Evolutionary conservation across 768 basidiomycete species (phyloP).

Genomic region (Boletus insuetus): DNA sequence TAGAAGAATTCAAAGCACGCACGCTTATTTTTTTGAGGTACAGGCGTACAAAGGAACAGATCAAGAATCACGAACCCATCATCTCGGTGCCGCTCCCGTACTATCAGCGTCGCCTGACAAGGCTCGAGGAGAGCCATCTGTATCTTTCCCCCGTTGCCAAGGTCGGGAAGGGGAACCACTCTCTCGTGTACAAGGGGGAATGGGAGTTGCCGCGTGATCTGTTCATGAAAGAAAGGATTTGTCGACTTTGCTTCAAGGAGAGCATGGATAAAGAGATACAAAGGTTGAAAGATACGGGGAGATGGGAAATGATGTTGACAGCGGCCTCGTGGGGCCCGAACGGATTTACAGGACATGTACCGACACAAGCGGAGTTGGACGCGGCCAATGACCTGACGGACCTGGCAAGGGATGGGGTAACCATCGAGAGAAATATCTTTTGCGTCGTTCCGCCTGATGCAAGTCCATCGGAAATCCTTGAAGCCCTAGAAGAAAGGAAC

Average conservation of each 20-base stretch:
- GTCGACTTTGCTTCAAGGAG: slow-evolving; percentile 37
- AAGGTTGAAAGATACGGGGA: slow-evolving; percentile 20
- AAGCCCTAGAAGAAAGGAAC: background rate
- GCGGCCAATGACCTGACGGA: background rate
- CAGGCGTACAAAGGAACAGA: slow-evolving; percentile 20
- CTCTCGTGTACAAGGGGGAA: slow-evolving; percentile 47
- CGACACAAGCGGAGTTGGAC: background rate
- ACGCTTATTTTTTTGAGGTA: slow-evolving; percentile 21
- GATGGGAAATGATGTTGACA: slow-evolving; percentile 18
- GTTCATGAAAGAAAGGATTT: slow-evolving; percentile 36
- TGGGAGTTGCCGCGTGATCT: slow-evolving; percentile 49
- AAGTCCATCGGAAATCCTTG: background rate
- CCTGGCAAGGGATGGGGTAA: slow-evolving; percentile 4
- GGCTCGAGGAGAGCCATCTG: slow-evolving; percentile 43
- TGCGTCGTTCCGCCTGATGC: background rate
- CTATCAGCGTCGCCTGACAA: slow-evolving; percentile 18
- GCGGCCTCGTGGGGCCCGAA: slow-evolving; percentile 7
- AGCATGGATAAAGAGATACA: slow-evolving; percentile 24
- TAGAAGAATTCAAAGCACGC: slow-evolving; percentile 11
- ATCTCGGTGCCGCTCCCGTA: slow-evolving; percentile 33
- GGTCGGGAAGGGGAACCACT: slow-evolving; percentile 51
- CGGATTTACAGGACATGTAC: background rate
- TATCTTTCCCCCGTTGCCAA: slow-evolving; percentile 40
- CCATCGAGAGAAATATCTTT: slow-evolving; percentile 18
- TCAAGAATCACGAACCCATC: slow-evolving; percentile 23